These are phyloP conservation scores for Neofusicoccum cordaticola DNA, from an alignment of 2,329 filamentous ascomycete genomes.

Conservation along the genomic window DNA sequence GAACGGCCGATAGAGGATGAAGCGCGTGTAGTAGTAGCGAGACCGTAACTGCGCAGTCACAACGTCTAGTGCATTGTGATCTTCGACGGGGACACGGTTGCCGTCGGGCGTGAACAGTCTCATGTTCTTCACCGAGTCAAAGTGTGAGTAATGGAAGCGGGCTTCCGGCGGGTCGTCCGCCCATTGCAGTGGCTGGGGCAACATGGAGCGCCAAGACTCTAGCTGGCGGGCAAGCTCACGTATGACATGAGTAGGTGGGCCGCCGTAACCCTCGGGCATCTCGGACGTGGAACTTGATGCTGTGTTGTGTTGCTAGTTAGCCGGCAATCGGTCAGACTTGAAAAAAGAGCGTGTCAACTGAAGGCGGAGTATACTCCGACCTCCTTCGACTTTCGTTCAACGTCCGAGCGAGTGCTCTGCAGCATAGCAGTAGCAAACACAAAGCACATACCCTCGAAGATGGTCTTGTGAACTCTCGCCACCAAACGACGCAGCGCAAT, in stretches of 20 bases:
- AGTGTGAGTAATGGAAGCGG: constrained; percentile 21
- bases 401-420: neutral
- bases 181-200: constrained; percentile 58
- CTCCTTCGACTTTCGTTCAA: neutral
- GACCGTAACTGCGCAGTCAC: constrained; percentile 21
- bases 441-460: constrained; percentile 51
- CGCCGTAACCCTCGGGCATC: constrained; percentile 32
- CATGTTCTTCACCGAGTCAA: neutral
- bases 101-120: neutral
- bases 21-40: constrained; percentile 22
- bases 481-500: constrained; percentile 56
- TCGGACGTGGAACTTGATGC: constrained; percentile 15
- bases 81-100: neutral
- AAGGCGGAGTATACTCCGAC: constrained; percentile 19
- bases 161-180: constrained; percentile 50
- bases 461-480: constrained; percentile 51
- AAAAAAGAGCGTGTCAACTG: neutral
- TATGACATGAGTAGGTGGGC: constrained; percentile 44
- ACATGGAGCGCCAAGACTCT: constrained; percentile 56
- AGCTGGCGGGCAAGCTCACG: constrained; percentile 54
- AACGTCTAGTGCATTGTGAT: neutral
- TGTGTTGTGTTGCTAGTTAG: constrained; percentile 8
- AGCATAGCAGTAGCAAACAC: neutral
- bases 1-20: constrained; percentile 22
- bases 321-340: neutral